Conservation (phyloP, 2,329 filamentous ascomycete species). For the Clonostachys sp. region DNA sequence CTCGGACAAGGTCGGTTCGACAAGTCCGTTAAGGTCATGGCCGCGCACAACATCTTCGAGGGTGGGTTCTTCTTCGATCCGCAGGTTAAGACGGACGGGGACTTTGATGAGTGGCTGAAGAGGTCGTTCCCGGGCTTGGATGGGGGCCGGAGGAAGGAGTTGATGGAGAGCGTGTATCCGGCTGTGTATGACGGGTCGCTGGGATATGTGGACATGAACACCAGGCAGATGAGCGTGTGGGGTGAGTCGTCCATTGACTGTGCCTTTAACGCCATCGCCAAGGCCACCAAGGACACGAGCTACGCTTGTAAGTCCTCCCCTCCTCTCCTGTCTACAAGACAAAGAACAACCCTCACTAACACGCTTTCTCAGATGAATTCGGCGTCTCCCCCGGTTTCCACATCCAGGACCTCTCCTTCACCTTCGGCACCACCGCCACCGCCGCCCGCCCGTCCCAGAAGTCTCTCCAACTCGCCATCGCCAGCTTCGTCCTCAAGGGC, state of each 20-base stretch:
- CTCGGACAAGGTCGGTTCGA: constrained; percentile 3
- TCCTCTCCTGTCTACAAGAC: not conserved
- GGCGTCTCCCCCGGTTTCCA: constrained; percentile 6
- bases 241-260: constrained; percentile 1
- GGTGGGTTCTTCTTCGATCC: constrained; percentile 7
- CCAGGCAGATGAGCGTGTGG: constrained; percentile 5
- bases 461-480: constrained; percentile 3
- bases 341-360: not conserved
- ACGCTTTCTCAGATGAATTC: constrained; percentile 3
- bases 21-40: constrained; percentile 4
- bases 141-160: not conserved
- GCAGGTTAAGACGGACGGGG: constrained; percentile 2
- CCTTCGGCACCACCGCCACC: constrained; percentile 1
- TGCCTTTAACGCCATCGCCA: not conserved
- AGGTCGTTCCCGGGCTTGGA: constrained; percentile 3
- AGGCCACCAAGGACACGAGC: constrained; percentile 1
- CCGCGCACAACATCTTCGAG: constrained; percentile 5
- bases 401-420: constrained; percentile 6
- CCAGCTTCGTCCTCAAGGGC: constrained; percentile 2
- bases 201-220: constrained; percentile 3
- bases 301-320: constrained; percentile 5
- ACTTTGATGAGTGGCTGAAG: constrained; percentile 2
- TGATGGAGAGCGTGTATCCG: constrained; percentile 4
- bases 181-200: constrained; percentile 4
- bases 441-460: constrained; percentile 1